Evolutionary conservation across 352 stramenopile genomes (phyloP).

Genomic region (Phytophthora lateralis): DNA sequence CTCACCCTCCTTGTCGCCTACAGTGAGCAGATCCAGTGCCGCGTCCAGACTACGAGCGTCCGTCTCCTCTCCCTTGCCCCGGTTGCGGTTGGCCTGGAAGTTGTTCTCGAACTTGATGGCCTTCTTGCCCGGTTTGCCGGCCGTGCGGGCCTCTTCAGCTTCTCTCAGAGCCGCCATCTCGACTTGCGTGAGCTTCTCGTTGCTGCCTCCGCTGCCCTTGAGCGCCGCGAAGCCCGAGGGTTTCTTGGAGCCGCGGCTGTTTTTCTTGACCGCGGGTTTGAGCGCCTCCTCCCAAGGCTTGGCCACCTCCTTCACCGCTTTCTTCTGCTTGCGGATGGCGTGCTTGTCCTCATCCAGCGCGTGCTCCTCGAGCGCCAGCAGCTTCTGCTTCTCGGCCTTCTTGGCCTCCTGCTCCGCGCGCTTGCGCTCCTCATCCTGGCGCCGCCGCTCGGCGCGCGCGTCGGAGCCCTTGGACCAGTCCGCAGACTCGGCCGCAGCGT

Average conservation of each 20-base stretch:
- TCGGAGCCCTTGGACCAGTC: slow-evolving; percentile 71
- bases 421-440: slow-evolving; percentile 67
- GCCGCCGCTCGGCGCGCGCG: slow-evolving; percentile 42
- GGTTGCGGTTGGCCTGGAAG: slow-evolving; percentile 68
- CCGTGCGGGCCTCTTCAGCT: slow-evolving; percentile 41
- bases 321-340: slow-evolving; percentile 74
- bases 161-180: slow-evolving; percentile 56
- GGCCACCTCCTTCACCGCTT: slow-evolving; percentile 60
- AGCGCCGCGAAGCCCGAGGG: slow-evolving; percentile 32
- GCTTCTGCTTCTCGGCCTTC: slow-evolving; percentile 74
- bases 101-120: slow-evolving; percentile 69
- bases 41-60: slow-evolving; percentile 72
- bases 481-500: slow-evolving; percentile 46
- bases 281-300: slow-evolving; percentile 79
- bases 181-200: slow-evolving; percentile 59
- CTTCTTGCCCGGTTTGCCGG: slow-evolving; percentile 53
- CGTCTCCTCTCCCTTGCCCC: slow-evolving; percentile 38
- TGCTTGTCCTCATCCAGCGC: slow-evolving; percentile 62
- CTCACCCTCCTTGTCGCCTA: slow-evolving; percentile 53
- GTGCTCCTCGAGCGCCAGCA: slow-evolving; percentile 73
- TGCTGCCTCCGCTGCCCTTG: slow-evolving; percentile 23
- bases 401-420: slow-evolving; percentile 65
- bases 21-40: slow-evolving; percentile 59
- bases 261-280: slow-evolving; percentile 68
- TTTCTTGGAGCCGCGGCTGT: slow-evolving; percentile 56